Base-by-base conservation (phyloP, 2,329 filamentous ascomycete species). In the Scedosporium aurantiacum region DNA sequence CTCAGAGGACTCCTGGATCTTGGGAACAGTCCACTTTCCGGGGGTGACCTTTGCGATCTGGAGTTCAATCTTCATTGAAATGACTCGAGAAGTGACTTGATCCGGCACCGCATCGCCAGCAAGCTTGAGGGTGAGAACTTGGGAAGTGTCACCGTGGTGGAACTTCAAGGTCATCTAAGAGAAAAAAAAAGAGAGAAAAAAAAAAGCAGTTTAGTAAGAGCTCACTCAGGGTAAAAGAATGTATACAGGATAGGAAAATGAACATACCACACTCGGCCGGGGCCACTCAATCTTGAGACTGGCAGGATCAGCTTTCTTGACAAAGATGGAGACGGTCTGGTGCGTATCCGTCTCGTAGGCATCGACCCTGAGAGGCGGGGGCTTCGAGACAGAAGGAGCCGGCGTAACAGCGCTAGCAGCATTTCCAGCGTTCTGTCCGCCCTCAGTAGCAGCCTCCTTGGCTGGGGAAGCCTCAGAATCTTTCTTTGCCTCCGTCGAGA, bases 1-100 rank as follows among this genome's bases (percentile, higher is more conserved):
- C 10, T 25, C 25, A 18, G 57, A 47, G 40, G 21, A 58, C 18
- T 45, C 43, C 6, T 60, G 23, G n/a, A 41, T 18, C 23, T 52
- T 56, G 23, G 59, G 75, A 1, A 74, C 68, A 27, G 79, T 72
- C 90, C 90, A 94, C 70, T 90, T 92, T 5, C 86, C 87, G 0
- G 82, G 72, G 1, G 72, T 78, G 47, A 79, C 76, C 72, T 96
- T 96, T 63, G 79, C 80, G 16, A 96, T 79, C 10, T 77, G 81
- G 43, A 96, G 76, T 71, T 96, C 91, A 60, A 96, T 80, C 71
- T 96, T 96, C 68, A 85, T 90, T 1, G 87, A 79, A 50, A 88
- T 87, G 60, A 95, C 82, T 1, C 78, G 81, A 66, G 77, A 83
- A 54, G 79, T 86, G 21, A 84, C 14, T 25, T 28, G 23, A 4